Percentiles rank a stretch among this genome's conserved stretches.
These are phyloP conservation scores for Botryotinia convoluta DNA, from an alignment of 2,329 filamentous ascomycete genomes.

Conservation along the genomic window DNA sequence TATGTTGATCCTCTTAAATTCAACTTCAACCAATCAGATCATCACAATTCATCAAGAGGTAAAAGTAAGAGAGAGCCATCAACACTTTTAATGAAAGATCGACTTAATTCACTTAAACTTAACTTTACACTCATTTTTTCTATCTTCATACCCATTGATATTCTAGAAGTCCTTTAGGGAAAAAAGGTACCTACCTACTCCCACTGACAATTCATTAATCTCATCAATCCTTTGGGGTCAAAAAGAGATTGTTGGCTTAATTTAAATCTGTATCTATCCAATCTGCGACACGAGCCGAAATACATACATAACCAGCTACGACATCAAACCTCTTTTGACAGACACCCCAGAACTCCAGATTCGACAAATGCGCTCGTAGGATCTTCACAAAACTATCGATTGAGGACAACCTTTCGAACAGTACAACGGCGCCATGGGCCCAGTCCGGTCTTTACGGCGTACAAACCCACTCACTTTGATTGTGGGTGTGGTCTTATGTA, in stretches of 20 bases:
- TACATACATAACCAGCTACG: background rate
- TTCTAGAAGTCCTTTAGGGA: background rate
- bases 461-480: constrained; percentile 73
- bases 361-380: constrained; percentile 29
- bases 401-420: constrained; percentile 33
- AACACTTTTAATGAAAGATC: background rate
- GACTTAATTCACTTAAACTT: background rate
- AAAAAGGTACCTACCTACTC: background rate
- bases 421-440: constrained; percentile 48
- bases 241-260: background rate
- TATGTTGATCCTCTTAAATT: background rate
- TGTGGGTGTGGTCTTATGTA: constrained; percentile 67
- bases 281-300: constrained; percentile 11
- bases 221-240: background rate
- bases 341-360: background rate
- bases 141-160: background rate
- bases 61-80: background rate
- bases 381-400: constrained; percentile 25
- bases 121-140: constrained; percentile 9
- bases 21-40: background rate
- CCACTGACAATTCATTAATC: background rate
- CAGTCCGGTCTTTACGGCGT: constrained; percentile 71
- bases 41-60: background rate
- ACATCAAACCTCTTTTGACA: background rate
- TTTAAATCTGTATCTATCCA: background rate